Base-by-base conservation (phyloP, 2,329 filamentous ascomycete species). In the Xylariaceae sp. region DNA sequence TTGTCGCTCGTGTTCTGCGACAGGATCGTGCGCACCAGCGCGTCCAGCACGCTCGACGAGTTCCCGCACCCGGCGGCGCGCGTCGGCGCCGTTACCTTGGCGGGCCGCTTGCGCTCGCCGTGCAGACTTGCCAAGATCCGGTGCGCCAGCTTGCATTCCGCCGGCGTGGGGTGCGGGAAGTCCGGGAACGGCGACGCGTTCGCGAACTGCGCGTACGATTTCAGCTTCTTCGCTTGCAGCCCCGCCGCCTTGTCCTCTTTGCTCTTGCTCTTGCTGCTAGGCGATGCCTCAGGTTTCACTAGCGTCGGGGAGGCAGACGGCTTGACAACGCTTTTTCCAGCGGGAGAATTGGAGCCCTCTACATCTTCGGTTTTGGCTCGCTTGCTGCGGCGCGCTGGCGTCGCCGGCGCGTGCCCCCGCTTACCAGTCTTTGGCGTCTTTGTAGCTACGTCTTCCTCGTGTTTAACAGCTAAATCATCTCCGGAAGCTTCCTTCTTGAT, bases 111-210 rank as follows among this genome's bases (percentile, higher is more conserved):
- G 21, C 88, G 80, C 50, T 82, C 78, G 10, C 90, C 89, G 68
- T 93, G 89, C 0, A 87, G 72, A 6, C 75, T 75, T 1, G 84
- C 79, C 0, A 95, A 81, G 21, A 92, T 79, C 2, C 75, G 73
- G 57, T 86, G 84, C n/a, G 91, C 88, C 54, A 86, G 80, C 57
- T 82, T 77, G 71, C 89, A 91, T 67, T 92, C 88, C 26, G 82
- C 80, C 0, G 81, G 70, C 0, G 87, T 90, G 0, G 90, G 90
- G 60, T 80, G 85, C 2, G 74, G 66, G 68, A 87, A 90, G 54
- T 85, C 77, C 0, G 89, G 89, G 62, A 88, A 93, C 0, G 90
- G 90, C 1, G 86, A 79, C 20, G 69, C 64, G 37, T 69, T 67
- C 37, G 70, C 70, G 65, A 75, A 76, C 40, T 75, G 70, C 1